Percentiles rank a stretch among this genome's conserved stretches.
Conservation (phyloP, 2,329 filamentous ascomycete genomes). For the Fonsecaea nubica region DNA sequence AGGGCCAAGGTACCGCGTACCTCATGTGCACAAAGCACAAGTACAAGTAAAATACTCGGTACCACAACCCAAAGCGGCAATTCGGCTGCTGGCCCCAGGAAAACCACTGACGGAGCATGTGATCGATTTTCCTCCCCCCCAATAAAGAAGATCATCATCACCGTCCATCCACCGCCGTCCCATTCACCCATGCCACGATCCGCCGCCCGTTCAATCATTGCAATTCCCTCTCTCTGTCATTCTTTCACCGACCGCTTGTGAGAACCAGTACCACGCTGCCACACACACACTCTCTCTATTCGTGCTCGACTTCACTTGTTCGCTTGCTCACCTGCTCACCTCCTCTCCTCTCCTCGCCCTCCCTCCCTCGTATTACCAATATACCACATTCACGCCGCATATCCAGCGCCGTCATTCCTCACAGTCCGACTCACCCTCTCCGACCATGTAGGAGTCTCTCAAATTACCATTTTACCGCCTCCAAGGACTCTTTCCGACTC, state of each 20-base stretch:
- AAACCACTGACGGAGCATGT: conserved; percentile 23
- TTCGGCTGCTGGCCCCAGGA: conserved; percentile 10
- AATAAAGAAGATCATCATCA: conserved; percentile 11
- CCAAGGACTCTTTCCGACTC: not conserved
- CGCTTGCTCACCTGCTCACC: not conserved
- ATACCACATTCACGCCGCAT: not conserved
- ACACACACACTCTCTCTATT: not conserved
- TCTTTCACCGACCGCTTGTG: not conserved
- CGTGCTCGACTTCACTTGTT: not conserved
- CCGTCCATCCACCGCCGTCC: conserved; percentile 6
- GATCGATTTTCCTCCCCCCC: conserved; percentile 13
- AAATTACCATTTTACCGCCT: not conserved
- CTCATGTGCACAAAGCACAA: no score
- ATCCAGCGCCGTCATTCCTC: not conserved
- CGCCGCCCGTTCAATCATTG: not conserved
- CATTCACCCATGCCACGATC: not conserved
- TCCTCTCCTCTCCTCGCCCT: not conserved
- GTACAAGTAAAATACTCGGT: no score
- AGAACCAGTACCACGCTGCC: not conserved
- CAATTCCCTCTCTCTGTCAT: not conserved
- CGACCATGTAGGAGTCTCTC: conserved; percentile 19
- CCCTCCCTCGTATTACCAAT: not conserved
- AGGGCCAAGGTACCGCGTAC: no score
- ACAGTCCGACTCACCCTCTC: not conserved
- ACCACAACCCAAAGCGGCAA: not conserved